Evolutionary conservation across 495 filamentous ascomycete species (phyloP).

Genomic region (Penicillium paxilli): DNA sequence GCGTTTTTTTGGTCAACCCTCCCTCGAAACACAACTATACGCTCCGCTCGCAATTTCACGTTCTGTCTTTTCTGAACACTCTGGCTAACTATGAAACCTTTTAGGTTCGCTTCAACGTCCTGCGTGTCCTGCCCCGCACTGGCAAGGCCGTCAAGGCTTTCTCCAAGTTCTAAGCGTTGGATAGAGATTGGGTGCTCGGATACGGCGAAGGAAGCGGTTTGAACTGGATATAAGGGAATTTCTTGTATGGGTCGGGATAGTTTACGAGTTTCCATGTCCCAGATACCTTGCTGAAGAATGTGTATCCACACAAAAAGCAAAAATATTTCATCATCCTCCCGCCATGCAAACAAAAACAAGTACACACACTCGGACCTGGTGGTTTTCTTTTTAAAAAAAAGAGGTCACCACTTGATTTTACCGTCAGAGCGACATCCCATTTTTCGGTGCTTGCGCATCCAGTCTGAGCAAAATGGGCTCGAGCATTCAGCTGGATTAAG

Average conservation of each 20-base stretch:
- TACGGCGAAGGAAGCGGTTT: constrained; percentile 46
- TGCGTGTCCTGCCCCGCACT: constrained; percentile 93
- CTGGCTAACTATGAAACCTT: constrained; percentile 20
- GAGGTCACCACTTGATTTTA: too few species aligned
- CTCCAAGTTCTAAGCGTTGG: constrained; percentile 82
- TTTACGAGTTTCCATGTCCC: constrained; percentile 52
- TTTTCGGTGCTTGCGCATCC: constrained; percentile 21
- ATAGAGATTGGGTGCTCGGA: constrained; percentile 35
- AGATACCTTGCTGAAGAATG: constrained; percentile 49
- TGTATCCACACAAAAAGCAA: constrained; percentile 51
- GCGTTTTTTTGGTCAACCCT: neutral
- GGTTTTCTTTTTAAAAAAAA: too few species aligned
- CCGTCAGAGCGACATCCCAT: constrained; percentile 9
- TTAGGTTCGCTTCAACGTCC: constrained; percentile 98
- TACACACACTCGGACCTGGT: too few species aligned
- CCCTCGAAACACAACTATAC: neutral
- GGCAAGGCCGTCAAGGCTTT: constrained; percentile 98
- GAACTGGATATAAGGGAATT: constrained; percentile 44
- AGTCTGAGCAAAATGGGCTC: neutral
- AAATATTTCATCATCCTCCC: constrained; percentile 42
- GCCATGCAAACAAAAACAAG: constrained; percentile 24
- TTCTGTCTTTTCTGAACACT: neutral
- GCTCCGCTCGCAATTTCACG: neutral
- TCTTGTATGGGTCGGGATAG: constrained; percentile 46
- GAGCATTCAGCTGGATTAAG: neutral